phyloP scores from a whole-genome alignment of 2,329 filamentous ascomycete species.

The Penicillium griseofulvum region DNA sequence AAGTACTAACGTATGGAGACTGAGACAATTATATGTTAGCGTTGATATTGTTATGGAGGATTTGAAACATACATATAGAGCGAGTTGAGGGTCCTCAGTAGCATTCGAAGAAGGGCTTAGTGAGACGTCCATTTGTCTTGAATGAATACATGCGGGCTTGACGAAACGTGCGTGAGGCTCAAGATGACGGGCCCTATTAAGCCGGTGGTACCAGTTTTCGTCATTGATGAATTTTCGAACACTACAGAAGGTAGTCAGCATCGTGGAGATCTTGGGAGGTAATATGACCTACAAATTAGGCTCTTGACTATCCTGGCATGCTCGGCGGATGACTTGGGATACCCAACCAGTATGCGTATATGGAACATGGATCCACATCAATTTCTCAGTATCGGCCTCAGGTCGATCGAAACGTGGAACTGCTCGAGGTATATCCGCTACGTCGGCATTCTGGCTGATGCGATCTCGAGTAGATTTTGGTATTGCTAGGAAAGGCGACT shows the following conservation, averaged over 20 bases:
- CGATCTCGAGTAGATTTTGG: conserved; percentile 25
- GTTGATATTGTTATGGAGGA: too few relatives aligned
- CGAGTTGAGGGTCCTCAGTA: conserved; percentile 25
- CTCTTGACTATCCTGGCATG: conserved; percentile 25
- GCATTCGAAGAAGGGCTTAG: conserved; percentile 8
- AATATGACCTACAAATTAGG: conserved; percentile 17
- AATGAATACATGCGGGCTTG: conserved; percentile 35
- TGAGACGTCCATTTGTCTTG: conserved; percentile 25
- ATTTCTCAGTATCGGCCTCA: conserved; percentile 33
- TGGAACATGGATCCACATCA: conserved; percentile 37
- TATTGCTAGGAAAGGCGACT: conserved; percentile 25
- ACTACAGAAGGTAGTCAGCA: conserved; percentile 30
- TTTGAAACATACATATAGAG: conserved; percentile 29
- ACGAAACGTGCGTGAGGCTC: conserved; percentile 43
- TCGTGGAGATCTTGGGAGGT: not conserved
- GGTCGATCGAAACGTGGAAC: conserved; percentile 33
- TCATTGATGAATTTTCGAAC: conserved; percentile 35
- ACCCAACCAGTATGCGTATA: conserved; percentile 30
- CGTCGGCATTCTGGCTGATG: conserved; percentile 21
- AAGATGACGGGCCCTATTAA: conserved; percentile 38
- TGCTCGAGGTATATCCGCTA: conserved; percentile 24
- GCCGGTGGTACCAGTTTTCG: conserved; percentile 38
- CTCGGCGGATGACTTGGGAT: conserved; percentile 21
- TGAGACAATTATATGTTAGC: conserved; percentile 8
- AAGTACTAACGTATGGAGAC: conserved; percentile 30